Percentiles rank a stretch among this genome's conserved stretches.
Evolutionary conservation across 2,329 filamentous ascomycete genomes (phyloP).

Genomic region (Fusarium musae): DNA sequence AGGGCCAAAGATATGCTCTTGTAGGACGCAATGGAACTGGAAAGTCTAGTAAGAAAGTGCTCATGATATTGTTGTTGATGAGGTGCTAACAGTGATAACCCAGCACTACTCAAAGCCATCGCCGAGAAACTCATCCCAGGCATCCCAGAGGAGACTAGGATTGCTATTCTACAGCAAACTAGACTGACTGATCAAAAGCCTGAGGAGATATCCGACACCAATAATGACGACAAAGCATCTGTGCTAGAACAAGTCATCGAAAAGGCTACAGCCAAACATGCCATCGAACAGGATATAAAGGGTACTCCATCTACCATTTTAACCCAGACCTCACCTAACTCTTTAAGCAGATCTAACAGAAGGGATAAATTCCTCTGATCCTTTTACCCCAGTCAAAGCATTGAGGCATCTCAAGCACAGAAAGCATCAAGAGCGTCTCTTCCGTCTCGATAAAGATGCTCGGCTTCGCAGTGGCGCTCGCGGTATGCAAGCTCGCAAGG

Average conservation of each 20-base stretch:
- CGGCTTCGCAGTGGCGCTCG: constrained; percentile 78
- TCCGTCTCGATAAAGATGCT: constrained; percentile 78
- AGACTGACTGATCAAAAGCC: constrained; percentile 50
- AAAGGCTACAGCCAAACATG: constrained; percentile 64
- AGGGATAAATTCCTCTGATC: constrained; percentile 67
- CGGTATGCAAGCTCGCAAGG: constrained; percentile 80
- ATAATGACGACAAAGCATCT: constrained; percentile 43
- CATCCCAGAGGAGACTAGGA: constrained; percentile 71
- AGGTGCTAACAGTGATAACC: constrained; percentile 1
- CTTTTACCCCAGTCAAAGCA: constrained; percentile 67
- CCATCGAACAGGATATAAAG: constrained; percentile 69
- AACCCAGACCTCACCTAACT: not conserved
- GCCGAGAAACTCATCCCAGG: constrained; percentile 83
- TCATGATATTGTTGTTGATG: not conserved
- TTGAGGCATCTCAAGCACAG: constrained; percentile 72
- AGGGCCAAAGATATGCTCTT: constrained; percentile 79
- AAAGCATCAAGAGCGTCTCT: constrained; percentile 70
- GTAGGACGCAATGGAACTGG: constrained; percentile 85
- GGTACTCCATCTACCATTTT: constrained; percentile 50
- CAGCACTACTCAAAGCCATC: constrained; percentile 78
- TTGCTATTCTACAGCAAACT: constrained; percentile 78
- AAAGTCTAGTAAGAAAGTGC: constrained; percentile 73
- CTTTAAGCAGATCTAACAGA: constrained; percentile 61
- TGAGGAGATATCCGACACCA: constrained; percentile 22
- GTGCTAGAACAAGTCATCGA: constrained; percentile 78